Evolutionary conservation across 73 alveolate genomes (phyloP).

Genomic region (Breviolum minutum): DNA sequence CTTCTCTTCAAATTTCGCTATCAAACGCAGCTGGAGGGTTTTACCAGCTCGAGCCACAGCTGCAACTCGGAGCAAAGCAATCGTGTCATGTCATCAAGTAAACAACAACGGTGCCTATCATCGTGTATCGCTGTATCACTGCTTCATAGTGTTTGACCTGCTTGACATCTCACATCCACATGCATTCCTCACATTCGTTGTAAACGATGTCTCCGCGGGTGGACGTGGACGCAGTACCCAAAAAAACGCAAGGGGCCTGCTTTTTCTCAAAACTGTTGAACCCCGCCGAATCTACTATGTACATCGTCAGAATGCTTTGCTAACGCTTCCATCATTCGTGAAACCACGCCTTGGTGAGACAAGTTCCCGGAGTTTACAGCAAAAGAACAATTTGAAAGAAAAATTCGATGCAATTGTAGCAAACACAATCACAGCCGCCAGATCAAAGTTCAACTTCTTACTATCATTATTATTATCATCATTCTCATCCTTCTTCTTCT

Average conservation of each 20-base stretch:
- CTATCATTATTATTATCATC: too few species aligned
- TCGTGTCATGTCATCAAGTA: neutral
- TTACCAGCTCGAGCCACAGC: constrained; percentile 59
- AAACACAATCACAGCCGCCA: neutral
- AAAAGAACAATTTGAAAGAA: too few species aligned
- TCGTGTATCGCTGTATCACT: too few species aligned
- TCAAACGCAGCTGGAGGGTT: constrained; percentile 46
- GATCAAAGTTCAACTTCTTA: too few species aligned
- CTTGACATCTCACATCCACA: neutral
- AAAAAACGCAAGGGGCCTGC: too few species aligned
- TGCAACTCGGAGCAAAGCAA: neutral
- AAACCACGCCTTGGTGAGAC: constrained; percentile 20
- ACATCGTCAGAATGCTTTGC: constrained; percentile 17
- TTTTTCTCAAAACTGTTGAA: too few species aligned
- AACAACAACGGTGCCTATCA: too few species aligned
- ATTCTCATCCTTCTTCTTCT: too few species aligned
- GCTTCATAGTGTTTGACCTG: too few species aligned
- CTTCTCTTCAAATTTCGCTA: neutral
- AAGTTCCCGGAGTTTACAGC: neutral
- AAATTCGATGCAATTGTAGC: neutral
- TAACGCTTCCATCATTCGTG: constrained; percentile 22
- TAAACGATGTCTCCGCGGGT: too few species aligned
- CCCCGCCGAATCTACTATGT: constrained; percentile 6
- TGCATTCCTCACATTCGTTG: neutral
- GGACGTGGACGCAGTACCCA: too few species aligned